Base-by-base conservation (phyloP, 129 eudicot species). In the Apium graveolens region DNA sequence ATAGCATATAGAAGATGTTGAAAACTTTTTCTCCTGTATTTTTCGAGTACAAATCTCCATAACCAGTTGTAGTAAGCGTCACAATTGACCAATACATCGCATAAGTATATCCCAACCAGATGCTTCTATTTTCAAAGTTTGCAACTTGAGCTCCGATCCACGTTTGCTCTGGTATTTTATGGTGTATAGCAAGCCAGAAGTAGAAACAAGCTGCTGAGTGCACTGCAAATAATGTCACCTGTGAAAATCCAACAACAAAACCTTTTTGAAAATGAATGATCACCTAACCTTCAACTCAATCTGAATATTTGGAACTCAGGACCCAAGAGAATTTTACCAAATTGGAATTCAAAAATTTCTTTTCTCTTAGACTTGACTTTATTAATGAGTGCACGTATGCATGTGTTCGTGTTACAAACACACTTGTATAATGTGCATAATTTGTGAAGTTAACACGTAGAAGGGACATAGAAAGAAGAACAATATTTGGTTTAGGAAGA, bases 31-130 rank as follows among this genome's bases (percentile, higher is more conserved):
- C 97, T 37, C 96, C 96, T 26, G 96, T 82, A 79, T 90, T 92
- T 55, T 81, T 87, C 26, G 97, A 96, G 32, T 88, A 93, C 81
- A 92, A 78, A 74, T 92, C 97, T 8, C 97, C 97, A 68, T 92
- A 92, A 4, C 97, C 96, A 10, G 85, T 87, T n/a, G 97, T 90
- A 72, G 93, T 85, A 37, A 92, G 96, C 35, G 97, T 92, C 77
- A 92, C 97, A 78, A 92, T 88, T 17, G 96, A 88, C 96, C 97
- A 92, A 48, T 92, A 92, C 89, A 92, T 82, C 1, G 96, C 84
- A 75, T 92, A 92, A 12, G 92, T 90, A 78, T 92, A 92, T 27
- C 96, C 93, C 75, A 90, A 76, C 96, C 96, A 92, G 44, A 88
- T 82, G 83, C 97, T 92, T 82, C 89, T 84, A 17, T 86, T 74